Base-by-base conservation (phyloP, 257 asterid genomes). In the Penstemon newberryi region DNA sequence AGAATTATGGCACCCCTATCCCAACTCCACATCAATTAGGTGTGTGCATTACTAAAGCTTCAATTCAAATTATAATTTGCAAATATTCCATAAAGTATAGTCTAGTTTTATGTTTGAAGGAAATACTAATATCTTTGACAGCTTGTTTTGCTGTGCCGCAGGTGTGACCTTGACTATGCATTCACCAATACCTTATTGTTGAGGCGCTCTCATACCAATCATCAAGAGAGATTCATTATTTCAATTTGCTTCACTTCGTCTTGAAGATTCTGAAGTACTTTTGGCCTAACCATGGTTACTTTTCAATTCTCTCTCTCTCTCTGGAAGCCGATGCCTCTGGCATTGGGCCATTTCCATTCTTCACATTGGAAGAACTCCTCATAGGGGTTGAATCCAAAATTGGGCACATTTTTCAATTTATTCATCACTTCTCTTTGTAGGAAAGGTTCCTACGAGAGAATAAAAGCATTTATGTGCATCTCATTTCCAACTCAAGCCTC, bases 121-220 rank as follows among this genome's bases (percentile, higher is more conserved):
- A 62, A 67, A 49, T 82, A 82, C 96, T 89, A 81, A 82, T 75
- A 84, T 80, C 84, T 84, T 84, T 84, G 96, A 85, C 95, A 92
- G 96, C 89, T 72, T 86, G 95, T 72, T 87, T 92, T 87, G 92
- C 90, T 86, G 96, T 92, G 92, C 95, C 91, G 57, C 97, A 91
- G 97, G 97, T 91, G 78, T 91, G 77, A 85, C 80, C 75, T 75
- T 81, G 91, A 70, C 81, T 49, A 67, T 86, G 70, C 89, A 78
- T 37, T 83, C 92, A 70, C 86, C 89, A 40, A 77, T 88, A 52
- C 83, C 96, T 68, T 90, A 86, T 77, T 87, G 78, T 78, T 91
- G 84, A 85, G 85, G 78, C 78, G 73, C 65, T 79, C 73, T 18
- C 3, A 41, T 4, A 41, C 70, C 73, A 55, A 50, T 71, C 72